A percentile compares a stretch with the other conserved stretches of the same genome.
phyloP scores from a whole-genome alignment of 371 early-diverging fungal species.

The Basidiobolus heterosporus region DNA sequence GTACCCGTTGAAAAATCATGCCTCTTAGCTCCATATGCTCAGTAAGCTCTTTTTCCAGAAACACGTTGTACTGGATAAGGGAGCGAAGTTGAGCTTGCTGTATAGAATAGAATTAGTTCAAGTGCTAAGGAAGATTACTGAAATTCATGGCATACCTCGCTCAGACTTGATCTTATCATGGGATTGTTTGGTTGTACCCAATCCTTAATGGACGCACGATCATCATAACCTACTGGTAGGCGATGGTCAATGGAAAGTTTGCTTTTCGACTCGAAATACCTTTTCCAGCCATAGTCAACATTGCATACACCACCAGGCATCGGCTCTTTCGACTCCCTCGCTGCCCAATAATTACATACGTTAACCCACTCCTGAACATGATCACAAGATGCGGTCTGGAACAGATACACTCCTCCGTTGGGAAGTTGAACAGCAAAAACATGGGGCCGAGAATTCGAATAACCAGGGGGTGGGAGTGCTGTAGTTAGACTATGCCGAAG shows the following conservation, averaged over 20 bases:
- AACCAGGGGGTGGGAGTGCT: slow-evolving; percentile 66
- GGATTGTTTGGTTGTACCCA: background rate
- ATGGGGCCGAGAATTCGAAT: slow-evolving; percentile 52
- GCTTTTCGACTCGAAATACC: slow-evolving; percentile 20
- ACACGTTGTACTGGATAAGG: slow-evolving; percentile 5
- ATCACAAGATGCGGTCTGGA: slow-evolving; percentile 50
- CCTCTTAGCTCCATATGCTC: slow-evolving; percentile 9
- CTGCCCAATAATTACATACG: slow-evolving; percentile 83
- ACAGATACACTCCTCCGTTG: slow-evolving; percentile 63
- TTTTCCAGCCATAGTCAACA: slow-evolving; percentile 82
- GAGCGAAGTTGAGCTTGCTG: slow-evolving; percentile 10
- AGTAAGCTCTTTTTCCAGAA: slow-evolving; percentile 5
- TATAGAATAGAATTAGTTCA: slow-evolving; percentile 4
- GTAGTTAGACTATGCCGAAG: slow-evolving; percentile 63
- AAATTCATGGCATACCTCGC: background rate
- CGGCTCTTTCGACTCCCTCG: slow-evolving; percentile 71
- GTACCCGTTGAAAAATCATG: slow-evolving; percentile 15
- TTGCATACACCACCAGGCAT: slow-evolving; percentile 64
- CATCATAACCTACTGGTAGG: too few relatives aligned
- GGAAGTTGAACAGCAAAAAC: slow-evolving; percentile 69
- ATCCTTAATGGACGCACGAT: background rate
- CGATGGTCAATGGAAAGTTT: too few relatives aligned
- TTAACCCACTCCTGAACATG: slow-evolving; percentile 66
- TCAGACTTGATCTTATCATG: too few relatives aligned
- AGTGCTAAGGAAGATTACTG: background rate